phyloP scores from a whole-genome alignment of 371 early-diverging fungal genomes.

The Actinomortierella wolfii region DNA sequence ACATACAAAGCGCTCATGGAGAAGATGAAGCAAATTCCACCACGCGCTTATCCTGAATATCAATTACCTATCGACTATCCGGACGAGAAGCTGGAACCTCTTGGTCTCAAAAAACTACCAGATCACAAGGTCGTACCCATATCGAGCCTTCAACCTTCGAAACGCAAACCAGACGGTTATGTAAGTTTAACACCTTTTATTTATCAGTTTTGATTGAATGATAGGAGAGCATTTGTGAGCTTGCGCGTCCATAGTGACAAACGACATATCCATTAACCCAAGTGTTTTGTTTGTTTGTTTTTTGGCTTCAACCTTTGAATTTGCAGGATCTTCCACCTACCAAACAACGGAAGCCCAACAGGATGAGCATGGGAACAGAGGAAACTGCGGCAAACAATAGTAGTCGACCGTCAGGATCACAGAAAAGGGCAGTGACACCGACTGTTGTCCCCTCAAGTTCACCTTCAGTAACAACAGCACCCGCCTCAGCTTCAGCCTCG shows the following conservation, averaged over 20 bases:
- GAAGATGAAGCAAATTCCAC: conserved; percentile 34
- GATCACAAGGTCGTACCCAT: conserved; percentile 27
- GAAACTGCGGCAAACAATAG: no score
- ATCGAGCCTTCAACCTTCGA: conserved; percentile 17
- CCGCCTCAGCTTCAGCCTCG: neutral
- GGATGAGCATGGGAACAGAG: no score
- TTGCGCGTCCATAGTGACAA: no score
- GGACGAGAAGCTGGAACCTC: conserved; percentile 20
- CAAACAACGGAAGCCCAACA: no score
- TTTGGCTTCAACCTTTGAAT: neutral
- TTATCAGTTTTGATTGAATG: no score
- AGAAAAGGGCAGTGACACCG: no score
- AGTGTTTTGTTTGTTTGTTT: no score
- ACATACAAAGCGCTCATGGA: conserved; percentile 40
- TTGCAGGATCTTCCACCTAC: no score
- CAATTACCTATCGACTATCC: conserved; percentile 27
- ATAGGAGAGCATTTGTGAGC: no score
- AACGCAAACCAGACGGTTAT: conserved; percentile 12
- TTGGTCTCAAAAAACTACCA: conserved; percentile 21
- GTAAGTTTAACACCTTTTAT: conserved; percentile 6
- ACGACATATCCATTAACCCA: no score
- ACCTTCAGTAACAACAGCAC: conserved; percentile 1
- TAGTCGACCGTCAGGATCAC: no score
- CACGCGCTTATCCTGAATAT: conserved; percentile 32
- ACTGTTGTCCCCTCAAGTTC: no score